Percentiles rank a stretch among this genome's conserved stretches.
These are phyloP conservation scores for Alternaria brassicicola DNA, from an alignment of 2,329 filamentous ascomycete genomes.

Conservation along the genomic window DNA sequence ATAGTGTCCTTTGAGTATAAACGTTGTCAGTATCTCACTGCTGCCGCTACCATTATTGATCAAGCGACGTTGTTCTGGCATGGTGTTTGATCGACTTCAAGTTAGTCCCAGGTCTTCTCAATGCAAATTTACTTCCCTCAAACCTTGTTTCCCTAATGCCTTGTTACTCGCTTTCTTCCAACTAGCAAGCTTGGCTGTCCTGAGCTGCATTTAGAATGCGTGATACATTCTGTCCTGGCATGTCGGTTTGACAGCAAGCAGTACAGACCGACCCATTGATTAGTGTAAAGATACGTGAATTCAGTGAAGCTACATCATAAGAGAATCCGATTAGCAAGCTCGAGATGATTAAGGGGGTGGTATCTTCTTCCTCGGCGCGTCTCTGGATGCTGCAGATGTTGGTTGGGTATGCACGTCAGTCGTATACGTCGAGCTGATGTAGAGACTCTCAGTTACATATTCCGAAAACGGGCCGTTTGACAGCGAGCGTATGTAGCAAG, in stretches of 20 bases:
- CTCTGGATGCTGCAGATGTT: no score
- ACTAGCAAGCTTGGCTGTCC: background rate
- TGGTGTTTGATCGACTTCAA: background rate
- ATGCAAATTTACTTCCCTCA: conserved; percentile 14
- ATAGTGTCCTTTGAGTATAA: background rate
- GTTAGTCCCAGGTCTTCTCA: conserved; percentile 10
- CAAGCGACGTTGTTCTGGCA: background rate
- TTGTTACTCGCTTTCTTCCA: background rate
- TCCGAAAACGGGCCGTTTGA: no score
- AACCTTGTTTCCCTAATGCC: background rate
- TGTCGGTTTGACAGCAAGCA: background rate
- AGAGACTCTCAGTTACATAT: no score
- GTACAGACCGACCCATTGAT: background rate
- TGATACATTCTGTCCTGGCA: background rate
- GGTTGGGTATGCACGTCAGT: no score
- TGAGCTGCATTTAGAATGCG: background rate
- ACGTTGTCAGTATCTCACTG: background rate
- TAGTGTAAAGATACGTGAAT: background rate
- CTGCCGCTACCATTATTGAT: background rate
- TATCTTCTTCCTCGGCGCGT: no score
- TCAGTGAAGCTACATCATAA: no score
- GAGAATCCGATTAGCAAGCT: no score
- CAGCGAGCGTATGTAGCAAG: no score
- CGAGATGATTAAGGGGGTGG: no score
- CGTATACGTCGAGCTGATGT: no score